phyloP scores from a whole-genome alignment of 495 filamentous ascomycete species.

The Astrocystis sublimbata region DNA sequence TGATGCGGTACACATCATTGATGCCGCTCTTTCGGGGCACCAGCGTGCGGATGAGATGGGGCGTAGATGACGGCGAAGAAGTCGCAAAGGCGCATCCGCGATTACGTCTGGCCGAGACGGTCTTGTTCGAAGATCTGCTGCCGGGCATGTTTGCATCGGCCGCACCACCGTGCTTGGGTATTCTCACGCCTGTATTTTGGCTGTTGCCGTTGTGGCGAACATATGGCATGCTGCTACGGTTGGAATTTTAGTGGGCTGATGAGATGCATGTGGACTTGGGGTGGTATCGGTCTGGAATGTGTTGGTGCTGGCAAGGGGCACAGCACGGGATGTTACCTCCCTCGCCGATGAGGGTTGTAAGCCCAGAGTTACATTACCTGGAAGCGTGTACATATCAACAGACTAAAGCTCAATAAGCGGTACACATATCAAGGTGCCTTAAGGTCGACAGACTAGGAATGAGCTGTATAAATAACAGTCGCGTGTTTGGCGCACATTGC shows the following conservation, averaged over 20 bases:
- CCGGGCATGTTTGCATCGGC: not conserved
- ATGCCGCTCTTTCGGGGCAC: slow-evolving; percentile 11
- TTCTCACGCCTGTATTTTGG: slow-evolving; percentile 8
- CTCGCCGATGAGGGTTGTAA: too few relatives aligned
- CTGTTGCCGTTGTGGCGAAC: slow-evolving; percentile 4
- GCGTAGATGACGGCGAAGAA: slow-evolving; percentile 12
- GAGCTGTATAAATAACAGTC: too few relatives aligned
- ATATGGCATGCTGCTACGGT: slow-evolving; percentile 15
- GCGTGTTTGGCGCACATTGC: not conserved
- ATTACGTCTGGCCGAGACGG: slow-evolving; percentile 8
- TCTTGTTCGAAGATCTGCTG: slow-evolving; percentile 5
- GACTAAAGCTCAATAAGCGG: too few relatives aligned
- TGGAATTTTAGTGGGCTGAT: slow-evolving; percentile 13
- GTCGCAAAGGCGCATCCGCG: not conserved
- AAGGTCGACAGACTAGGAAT: too few relatives aligned
- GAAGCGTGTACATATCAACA: too few relatives aligned
- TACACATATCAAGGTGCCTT: too few relatives aligned
- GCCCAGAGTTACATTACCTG: too few relatives aligned
- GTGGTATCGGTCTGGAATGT: too few relatives aligned
- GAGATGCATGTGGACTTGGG: not conserved
- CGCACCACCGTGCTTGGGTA: slow-evolving; percentile 2
- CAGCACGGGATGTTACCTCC: slow-evolving; percentile 2
- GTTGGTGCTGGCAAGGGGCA: too few relatives aligned
- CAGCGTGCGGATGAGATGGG: slow-evolving; percentile 5
- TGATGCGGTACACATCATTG: not conserved